A percentile compares a stretch with the other conserved stretches of the same genome.
Conservation (phyloP, 805 yeast genomes). For the Kodamaea leandrae region DNA sequence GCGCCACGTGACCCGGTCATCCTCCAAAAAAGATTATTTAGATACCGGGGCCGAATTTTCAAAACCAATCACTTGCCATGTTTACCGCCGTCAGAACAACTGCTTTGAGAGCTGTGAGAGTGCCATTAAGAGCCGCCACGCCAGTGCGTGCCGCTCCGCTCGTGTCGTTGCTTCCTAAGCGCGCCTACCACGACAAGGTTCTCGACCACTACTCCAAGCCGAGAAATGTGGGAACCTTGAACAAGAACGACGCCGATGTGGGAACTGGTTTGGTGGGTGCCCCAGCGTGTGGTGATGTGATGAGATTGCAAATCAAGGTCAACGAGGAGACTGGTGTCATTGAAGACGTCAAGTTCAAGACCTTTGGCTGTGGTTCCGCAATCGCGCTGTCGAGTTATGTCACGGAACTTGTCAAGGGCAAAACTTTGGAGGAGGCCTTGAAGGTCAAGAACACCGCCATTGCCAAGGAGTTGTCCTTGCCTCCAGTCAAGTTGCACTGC, state of each 20-base stretch:
- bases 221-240: slow-evolving; percentile 91
- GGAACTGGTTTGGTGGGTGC: slow-evolving; percentile 99
- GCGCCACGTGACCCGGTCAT: slow-evolving; percentile 5
- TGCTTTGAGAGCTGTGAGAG: slow-evolving; percentile 4
- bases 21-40: not conserved
- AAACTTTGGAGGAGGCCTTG: slow-evolving; percentile 90
- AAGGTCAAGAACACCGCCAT: slow-evolving; percentile 89
- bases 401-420: slow-evolving; percentile 93
- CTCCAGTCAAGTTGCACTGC: slow-evolving; percentile 97
- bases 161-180: slow-evolving; percentile 13
- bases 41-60: not conserved
- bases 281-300: slow-evolving; percentile 99
- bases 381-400: slow-evolving; percentile 95
- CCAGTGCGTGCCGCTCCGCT: slow-evolving; percentile 4
- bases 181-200: slow-evolving; percentile 84
- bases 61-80: not conserved
- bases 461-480: slow-evolving; percentile 90
- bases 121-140: not conserved
- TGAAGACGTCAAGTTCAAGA: slow-evolving; percentile 94
- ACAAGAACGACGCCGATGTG: slow-evolving; percentile 69
- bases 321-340: slow-evolving; percentile 87
- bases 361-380: slow-evolving; percentile 99
- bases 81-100: slow-evolving; percentile 7
- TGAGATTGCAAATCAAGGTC: slow-evolving; percentile 94
- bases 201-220: slow-evolving; percentile 97